These are phyloP conservation scores for Xylariaceae sp. DNA, from an alignment of 2,329 filamentous ascomycete species.

Conservation along the genomic window DNA sequence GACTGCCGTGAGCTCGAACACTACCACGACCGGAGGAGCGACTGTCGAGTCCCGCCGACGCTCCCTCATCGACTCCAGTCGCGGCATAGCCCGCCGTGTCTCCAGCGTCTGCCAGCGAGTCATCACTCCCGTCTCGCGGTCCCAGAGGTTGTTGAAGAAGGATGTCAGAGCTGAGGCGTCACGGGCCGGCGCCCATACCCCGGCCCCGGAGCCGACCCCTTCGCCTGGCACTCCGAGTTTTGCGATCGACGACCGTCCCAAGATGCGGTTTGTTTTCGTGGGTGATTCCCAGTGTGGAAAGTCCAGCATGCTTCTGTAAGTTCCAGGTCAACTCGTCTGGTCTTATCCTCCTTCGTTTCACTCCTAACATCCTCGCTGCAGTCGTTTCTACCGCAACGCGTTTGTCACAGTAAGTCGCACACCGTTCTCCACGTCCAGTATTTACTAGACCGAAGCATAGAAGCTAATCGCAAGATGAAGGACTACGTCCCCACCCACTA, in stretches of 20 bases:
- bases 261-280: conserved; percentile 29
- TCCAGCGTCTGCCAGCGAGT: conserved; percentile 19
- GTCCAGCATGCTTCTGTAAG: conserved; percentile 28
- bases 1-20: too few species aligned
- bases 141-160: not conserved
- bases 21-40: too few species aligned
- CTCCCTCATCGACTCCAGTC: conserved; percentile 12
- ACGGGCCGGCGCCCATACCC: conserved; percentile 3
- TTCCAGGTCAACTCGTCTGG: not conserved
- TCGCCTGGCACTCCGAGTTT: conserved; percentile 16
- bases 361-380: conserved; percentile 10
- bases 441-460: too few species aligned
- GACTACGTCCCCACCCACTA: conserved; percentile 23
- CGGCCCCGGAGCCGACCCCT: conserved; percentile 9
- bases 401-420: conserved; percentile 20
- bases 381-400: conserved; percentile 25
- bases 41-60: conserved; percentile 11
- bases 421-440: not conserved
- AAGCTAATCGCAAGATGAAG: too few species aligned
- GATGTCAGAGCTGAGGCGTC: not conserved
- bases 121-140: conserved; percentile 9
- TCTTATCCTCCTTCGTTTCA: not conserved
- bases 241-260: conserved; percentile 15
- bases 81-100: conserved; percentile 17
- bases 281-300: conserved; percentile 29